Evolutionary conservation across 139 green algal species (phyloP), one percentile per base, ranked within the genome.

Genomic region (Tetradesmus lagerheimii): DNA sequence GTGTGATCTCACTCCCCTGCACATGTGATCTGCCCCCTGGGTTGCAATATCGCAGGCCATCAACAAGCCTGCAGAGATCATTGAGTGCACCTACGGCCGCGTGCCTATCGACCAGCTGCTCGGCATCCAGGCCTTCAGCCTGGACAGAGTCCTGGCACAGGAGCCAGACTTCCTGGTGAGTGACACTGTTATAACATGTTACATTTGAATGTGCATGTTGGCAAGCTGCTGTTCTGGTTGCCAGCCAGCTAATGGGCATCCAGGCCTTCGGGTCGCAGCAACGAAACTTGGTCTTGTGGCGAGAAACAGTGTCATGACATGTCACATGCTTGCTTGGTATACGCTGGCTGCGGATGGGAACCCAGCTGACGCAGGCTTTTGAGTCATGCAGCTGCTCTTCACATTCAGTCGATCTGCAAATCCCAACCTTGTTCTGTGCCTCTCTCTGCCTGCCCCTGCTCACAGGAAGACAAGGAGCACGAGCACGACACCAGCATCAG

Each of bases 121-220:
- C 85, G 94, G 92, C 74, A 93, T 97, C 90, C 93, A 95, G 43
- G 96, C 95, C n/a, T 98, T 98, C 91, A 94, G 85, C 45, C 94
- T 98, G 64, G 93, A 97, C 82, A 91, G 82, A n/a, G 64, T 94
- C 67, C 85, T 95, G 83, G 85, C 93, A 84, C 87, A 93, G 35
- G 96, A 97, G 89, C 95, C 95, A 4, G 88, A 95, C 74, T 98
- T 98, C 89, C 92, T 80, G 71, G 71, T 80, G 31, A 80, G 71
- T 11, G 38, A 50, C 43, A 50, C 43, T 50, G 43, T 50, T 74
- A 74, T 11, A 74, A 29, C 62, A 74, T 27, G 20, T 27, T 74
- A 11, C 11, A 74, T 74, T 31, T 74, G 62, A 74, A 74, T 4
- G n/a, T n/a, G n/a, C n/a, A n/a, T n/a, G n/a, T n/a, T n/a, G n/a